These are phyloP conservation scores for Diaporthe nobilis DNA, from an alignment of 2,329 filamentous ascomycete genomes.

Conservation along the genomic window DNA sequence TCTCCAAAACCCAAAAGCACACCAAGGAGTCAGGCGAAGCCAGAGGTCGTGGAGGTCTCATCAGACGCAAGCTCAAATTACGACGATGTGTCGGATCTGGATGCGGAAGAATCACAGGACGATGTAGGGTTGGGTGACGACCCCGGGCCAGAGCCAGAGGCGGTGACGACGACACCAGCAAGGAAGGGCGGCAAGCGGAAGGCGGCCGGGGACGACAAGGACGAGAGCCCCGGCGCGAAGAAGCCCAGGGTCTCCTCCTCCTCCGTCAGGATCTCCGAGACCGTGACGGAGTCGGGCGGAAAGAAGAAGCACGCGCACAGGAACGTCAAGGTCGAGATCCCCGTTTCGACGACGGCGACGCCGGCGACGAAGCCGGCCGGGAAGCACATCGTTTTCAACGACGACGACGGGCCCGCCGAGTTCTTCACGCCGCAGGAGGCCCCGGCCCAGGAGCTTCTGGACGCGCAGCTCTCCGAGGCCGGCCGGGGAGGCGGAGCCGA, in stretches of 20 bases:
- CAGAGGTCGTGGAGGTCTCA: constrained; percentile 6
- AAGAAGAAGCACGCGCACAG: constrained; percentile 40
- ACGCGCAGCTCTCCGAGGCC: constrained; percentile 41
- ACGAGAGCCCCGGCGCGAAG: constrained; percentile 23
- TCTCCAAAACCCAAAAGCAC: constrained; percentile 31
- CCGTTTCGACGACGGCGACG: constrained; percentile 47
- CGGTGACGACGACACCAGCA: constrained; percentile 26
- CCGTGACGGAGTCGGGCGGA: constrained; percentile 38
- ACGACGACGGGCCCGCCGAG: constrained; percentile 47
- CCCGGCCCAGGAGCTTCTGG: constrained; percentile 45
- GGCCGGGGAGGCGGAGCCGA: constrained; percentile 39
- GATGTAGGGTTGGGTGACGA: constrained; percentile 33
- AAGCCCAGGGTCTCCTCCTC: constrained; percentile 46
- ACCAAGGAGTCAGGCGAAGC: constrained; percentile 26
- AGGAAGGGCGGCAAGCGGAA: constrained; percentile 37
- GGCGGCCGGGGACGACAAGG: constrained; percentile 11
- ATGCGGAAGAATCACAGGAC: constrained; percentile 33
- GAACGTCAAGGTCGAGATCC: constrained; percentile 43
- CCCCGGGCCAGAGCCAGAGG: constrained; percentile 8
- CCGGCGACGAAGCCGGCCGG: constrained; percentile 42
- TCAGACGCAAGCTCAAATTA: constrained; percentile 17
- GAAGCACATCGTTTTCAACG: constrained; percentile 50
- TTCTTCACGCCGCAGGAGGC: constrained; percentile 51
- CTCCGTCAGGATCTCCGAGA: constrained; percentile 43
- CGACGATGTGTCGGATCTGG: constrained; percentile 6